Evolutionary conservation across 208 protist genomes (phyloP).

Genomic region (Wallacemonas collosoma): DNA sequence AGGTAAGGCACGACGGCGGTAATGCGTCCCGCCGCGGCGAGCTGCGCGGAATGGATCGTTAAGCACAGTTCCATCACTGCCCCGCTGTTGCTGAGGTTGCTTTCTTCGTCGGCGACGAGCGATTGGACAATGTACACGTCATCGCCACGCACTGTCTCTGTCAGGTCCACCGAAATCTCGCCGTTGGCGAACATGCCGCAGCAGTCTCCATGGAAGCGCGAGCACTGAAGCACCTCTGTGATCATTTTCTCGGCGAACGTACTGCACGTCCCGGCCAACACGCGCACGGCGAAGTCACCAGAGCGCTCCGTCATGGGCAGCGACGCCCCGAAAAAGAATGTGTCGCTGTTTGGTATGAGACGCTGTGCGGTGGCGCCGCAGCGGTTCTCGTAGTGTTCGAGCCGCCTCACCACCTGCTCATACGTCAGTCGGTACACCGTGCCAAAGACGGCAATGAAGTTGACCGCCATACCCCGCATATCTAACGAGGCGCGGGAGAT

Average conservation of each 20-base stretch:
- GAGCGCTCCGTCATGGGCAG: conserved; percentile 62
- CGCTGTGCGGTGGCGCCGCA: conserved; percentile 53
- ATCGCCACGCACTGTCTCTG: conserved; percentile 90
- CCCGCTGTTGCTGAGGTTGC: conserved; percentile 87
- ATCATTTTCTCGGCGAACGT: conserved; percentile 79
- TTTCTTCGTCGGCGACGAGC: conserved; percentile 67
- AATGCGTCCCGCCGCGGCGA: conserved; percentile 82
- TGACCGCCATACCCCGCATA: conserved; percentile 51
- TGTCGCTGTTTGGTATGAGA: conserved; percentile 72
- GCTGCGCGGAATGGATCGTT: conserved; percentile 80
- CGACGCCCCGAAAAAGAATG: conserved; percentile 78
- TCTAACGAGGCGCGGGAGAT: conserved; percentile 61
- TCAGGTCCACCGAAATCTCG: conserved; percentile 82
- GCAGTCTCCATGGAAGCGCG: conserved; percentile 42
- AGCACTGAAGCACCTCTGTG: conserved; percentile 73
- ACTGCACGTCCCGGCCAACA: conserved; percentile 66
- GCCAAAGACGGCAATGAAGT: conserved; percentile 77
- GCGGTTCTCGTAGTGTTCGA: conserved; percentile 54
- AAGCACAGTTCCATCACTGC: conserved; percentile 93
- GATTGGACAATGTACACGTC: conserved; percentile 97
- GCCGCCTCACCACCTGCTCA: conserved; percentile 48
- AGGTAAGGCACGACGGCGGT: conserved; percentile 95
- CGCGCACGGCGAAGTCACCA: conserved; percentile 71
- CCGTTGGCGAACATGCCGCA: conserved; percentile 83
- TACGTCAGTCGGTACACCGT: conserved; percentile 73